phyloP scores from a whole-genome alignment of 345 rosid species.

The Eucalyptus curtisii region DNA sequence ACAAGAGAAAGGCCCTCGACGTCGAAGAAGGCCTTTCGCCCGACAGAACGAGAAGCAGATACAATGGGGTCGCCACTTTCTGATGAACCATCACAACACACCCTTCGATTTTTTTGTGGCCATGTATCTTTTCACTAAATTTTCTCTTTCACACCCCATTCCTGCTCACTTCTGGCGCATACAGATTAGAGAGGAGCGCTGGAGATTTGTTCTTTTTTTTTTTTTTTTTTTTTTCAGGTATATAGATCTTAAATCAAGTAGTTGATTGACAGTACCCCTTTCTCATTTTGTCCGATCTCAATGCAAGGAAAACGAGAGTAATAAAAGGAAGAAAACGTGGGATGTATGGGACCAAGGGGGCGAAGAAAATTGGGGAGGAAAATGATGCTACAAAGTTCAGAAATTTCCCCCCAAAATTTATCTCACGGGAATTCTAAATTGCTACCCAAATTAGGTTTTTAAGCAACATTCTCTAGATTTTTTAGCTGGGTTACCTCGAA shows the following conservation, averaged over 20 bases:
- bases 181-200: background rate
- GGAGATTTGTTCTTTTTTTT: background rate
- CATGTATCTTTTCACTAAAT: background rate
- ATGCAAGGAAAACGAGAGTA: background rate
- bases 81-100: background rate
- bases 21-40: conserved; percentile 44
- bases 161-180: background rate
- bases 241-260: background rate
- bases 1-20: conserved; percentile 46
- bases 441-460: background rate
- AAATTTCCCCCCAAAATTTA: background rate
- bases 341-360: background rate
- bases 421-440: background rate
- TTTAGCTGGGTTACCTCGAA: background rate
- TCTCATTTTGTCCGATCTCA: background rate
- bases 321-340: background rate
- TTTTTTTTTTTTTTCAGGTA: background rate
- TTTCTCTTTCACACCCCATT: background rate
- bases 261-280: background rate
- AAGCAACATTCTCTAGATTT: background rate
- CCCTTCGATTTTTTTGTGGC: background rate
- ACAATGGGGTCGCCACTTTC: conserved; percentile 23
- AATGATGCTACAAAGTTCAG: background rate
- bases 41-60: conserved; percentile 40
- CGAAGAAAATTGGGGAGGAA: background rate